Evolutionary conservation across 2,329 filamentous ascomycete species (phyloP).

Genomic region (Periconia sp.): DNA sequence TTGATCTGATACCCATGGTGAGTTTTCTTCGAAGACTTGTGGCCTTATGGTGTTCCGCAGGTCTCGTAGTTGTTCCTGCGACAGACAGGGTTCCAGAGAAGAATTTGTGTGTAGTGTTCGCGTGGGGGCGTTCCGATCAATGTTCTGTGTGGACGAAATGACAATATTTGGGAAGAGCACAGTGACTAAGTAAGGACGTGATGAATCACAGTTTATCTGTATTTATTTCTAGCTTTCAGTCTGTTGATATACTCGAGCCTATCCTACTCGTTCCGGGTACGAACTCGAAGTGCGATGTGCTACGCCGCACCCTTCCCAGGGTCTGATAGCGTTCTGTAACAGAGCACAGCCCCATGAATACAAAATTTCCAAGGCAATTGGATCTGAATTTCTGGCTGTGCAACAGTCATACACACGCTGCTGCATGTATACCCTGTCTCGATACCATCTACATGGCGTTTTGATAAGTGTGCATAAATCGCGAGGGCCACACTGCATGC

Average conservation of each 20-base stretch:
- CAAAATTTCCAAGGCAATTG: neutral
- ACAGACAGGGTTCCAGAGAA: neutral
- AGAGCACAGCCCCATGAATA: neutral
- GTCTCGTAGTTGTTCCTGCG: neutral
- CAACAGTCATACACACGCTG: neutral
- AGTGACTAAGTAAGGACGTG: neutral
- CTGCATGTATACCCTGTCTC: neutral
- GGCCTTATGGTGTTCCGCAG: neutral
- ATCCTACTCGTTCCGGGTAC: neutral
- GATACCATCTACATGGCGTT: conserved; percentile 1
- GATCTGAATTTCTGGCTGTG: neutral
- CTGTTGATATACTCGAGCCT: conserved; percentile 1
- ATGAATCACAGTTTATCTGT: neutral
- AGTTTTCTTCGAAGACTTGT: neutral
- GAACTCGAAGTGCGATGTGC: conserved; percentile 2
- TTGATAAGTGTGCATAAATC: neutral
- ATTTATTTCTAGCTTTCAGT: neutral
- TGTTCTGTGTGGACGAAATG: neutral
- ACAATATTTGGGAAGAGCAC: neutral
- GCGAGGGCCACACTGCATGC: too few species aligned
- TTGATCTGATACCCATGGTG: conserved; percentile 5
- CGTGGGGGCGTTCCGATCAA: neutral
- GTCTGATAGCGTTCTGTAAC: neutral
- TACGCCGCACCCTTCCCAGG: conserved; percentile 1
- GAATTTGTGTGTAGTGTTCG: too few species aligned